Evolutionary conservation across 2,329 filamentous ascomycete genomes (phyloP).

Genomic region (Rhinocladiella mackenziei): DNA sequence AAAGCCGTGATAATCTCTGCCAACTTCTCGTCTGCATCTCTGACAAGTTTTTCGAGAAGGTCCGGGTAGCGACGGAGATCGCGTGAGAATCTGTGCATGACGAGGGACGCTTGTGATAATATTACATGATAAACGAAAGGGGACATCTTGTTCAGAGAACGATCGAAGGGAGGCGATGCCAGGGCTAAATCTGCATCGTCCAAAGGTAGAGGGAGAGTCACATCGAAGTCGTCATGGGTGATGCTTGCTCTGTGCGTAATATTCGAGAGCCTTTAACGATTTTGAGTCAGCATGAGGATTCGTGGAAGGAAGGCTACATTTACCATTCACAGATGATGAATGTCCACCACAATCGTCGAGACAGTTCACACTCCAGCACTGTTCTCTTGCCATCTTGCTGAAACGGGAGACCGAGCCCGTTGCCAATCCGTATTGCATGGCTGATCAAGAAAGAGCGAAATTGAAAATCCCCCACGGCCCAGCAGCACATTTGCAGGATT

Average conservation of each 20-base stretch:
- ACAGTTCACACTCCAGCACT: constrained; percentile 1
- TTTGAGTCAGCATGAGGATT: neutral
- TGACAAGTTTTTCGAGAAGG: neutral
- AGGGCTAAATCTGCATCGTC: neutral
- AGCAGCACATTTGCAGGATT: constrained; percentile 1
- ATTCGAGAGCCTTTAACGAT: neutral
- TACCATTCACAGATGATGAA: constrained; percentile 2
- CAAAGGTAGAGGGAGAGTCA: neutral
- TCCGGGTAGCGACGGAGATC: neutral
- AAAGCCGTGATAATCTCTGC: neutral
- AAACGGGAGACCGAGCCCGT: neutral
- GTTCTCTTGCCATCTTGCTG: neutral
- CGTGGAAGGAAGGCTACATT: too few relatives aligned
- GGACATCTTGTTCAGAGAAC: neutral
- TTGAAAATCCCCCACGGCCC: neutral
- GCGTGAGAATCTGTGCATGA: neutral
- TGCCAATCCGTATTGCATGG: neutral
- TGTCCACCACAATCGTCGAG: constrained; percentile 2
- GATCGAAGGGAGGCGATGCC: neutral
- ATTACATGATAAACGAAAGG: constrained; percentile 1
- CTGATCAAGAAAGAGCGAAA: neutral
- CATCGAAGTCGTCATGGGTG: constrained; percentile 1
- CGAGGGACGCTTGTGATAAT: neutral
- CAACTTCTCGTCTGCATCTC: neutral
- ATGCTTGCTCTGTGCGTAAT: neutral